Conservation (phyloP, 345 rosid species). For the Eucalyptus tenuipes region DNA sequence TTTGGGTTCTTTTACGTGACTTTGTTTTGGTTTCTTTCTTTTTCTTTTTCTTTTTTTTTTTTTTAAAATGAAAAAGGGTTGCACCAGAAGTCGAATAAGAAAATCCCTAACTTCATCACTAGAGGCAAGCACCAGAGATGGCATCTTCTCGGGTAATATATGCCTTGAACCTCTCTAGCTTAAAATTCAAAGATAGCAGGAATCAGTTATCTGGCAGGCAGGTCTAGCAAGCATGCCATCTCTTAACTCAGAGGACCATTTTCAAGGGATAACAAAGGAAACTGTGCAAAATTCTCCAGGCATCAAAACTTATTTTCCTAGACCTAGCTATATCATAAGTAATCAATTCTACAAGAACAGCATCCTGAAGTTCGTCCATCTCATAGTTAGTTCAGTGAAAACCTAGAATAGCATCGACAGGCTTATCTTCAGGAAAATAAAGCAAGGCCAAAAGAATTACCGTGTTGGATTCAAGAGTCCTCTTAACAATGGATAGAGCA, state of each 20-base stretch:
- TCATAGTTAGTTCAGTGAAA: neutral
- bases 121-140: neutral
- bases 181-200: neutral
- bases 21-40: neutral
- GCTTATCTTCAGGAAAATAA: neutral
- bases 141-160: neutral
- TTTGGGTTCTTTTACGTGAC: neutral
- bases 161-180: neutral
- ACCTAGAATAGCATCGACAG: neutral
- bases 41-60: rapidly evolving
- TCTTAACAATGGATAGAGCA: slow-evolving; percentile 74
- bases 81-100: neutral
- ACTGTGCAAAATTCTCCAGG: neutral
- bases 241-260: neutral
- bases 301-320: neutral
- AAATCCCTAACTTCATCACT: neutral
- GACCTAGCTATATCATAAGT: neutral
- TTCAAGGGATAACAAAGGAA: neutral
- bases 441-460: slow-evolving; percentile 14
- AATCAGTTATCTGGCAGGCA: neutral
- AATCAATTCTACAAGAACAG: neutral
- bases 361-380: neutral
- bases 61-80: neutral
- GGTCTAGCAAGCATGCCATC: neutral
- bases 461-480: slow-evolving; percentile 91